A percentile compares a stretch with the other conserved stretches of the same genome.
Evolutionary conservation across 768 basidiomycete genomes (phyloP).

Genomic region (Omphalotus guepiniiformis): DNA sequence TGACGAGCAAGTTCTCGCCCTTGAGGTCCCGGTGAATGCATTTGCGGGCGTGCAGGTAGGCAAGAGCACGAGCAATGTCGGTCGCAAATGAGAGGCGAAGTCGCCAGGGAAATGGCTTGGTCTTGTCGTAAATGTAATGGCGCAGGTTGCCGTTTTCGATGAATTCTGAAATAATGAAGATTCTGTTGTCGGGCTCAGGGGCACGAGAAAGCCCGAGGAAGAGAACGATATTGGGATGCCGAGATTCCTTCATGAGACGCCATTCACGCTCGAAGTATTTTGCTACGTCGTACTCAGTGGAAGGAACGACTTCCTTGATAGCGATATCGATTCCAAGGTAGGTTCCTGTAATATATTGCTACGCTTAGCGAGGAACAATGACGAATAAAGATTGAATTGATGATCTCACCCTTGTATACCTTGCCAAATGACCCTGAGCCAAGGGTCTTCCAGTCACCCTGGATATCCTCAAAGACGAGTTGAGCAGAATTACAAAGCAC

Average conservation of each 20-base stretch:
- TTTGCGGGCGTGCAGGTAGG: conserved; percentile 93
- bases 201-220: conserved; percentile 88
- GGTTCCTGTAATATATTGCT: conserved; percentile 41
- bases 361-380: conserved; percentile 2
- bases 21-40: conserved; percentile 91
- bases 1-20: conserved; percentile 96
- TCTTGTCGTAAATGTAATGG: conserved; percentile 82
- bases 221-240: conserved; percentile 90
- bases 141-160: conserved; percentile 92
- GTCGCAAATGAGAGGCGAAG: conserved; percentile 92
- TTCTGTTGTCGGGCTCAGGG: conserved; percentile 73
- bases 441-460: conserved; percentile 82
- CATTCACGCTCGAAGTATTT: conserved; percentile 99
- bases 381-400: not conserved
- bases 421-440: conserved; percentile 93
- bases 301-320: conserved; percentile 94
- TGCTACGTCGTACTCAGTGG: conserved; percentile 86
- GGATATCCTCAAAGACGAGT: conserved; percentile 60
- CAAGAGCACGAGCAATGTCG: conserved; percentile 91
- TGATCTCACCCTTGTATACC: conserved; percentile 71
- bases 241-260: conserved; percentile 93
- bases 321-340: conserved; percentile 97
- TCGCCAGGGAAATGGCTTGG: conserved; percentile 86
- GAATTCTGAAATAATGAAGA: conserved; percentile 94
- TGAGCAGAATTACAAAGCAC: not conserved